phyloP scores from a whole-genome alignment of 768 basidiomycete species.

The Thelephora ganbajun region DNA sequence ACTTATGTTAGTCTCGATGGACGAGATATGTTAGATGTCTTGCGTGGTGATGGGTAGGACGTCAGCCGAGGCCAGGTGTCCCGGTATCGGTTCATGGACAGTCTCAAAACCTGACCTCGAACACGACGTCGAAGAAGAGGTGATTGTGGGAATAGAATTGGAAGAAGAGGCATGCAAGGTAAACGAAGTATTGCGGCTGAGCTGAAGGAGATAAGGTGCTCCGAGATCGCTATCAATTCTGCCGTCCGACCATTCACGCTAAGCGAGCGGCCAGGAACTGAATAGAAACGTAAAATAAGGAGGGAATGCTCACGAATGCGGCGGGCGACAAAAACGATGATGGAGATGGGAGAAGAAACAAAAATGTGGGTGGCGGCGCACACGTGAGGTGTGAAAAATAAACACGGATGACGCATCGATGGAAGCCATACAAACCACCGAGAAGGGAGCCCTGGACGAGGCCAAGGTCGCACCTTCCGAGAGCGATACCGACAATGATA shows the following conservation, averaged over 20 bases:
- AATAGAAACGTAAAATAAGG: slow-evolving; percentile 11
- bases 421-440: no score
- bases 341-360: slow-evolving; percentile 16
- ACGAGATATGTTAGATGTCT: no score
- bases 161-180: slow-evolving; percentile 28
- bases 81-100: no score
- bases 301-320: slow-evolving; percentile 22
- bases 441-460: no score
- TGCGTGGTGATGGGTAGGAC: no score
- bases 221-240: slow-evolving; percentile 24
- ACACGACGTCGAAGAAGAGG: slow-evolving; percentile 19
- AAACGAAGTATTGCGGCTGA: slow-evolving; percentile 36
- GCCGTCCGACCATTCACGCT: slow-evolving; percentile 24
- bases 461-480: slow-evolving; percentile 34
- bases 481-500: slow-evolving; percentile 31
- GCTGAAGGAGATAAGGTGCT: slow-evolving; percentile 25
- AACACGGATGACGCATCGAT: no score
- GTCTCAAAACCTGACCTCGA: no score
- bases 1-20: no score
- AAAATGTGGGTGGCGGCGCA: not conserved
- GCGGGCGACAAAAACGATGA: slow-evolving; percentile 23
- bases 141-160: slow-evolving; percentile 40
- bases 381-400: slow-evolving; percentile 10
- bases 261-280: slow-evolving; percentile 7
- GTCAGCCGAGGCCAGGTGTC: no score